phyloP scores from a whole-genome alignment of 345 rosid genomes.

The Firmiana major region DNA sequence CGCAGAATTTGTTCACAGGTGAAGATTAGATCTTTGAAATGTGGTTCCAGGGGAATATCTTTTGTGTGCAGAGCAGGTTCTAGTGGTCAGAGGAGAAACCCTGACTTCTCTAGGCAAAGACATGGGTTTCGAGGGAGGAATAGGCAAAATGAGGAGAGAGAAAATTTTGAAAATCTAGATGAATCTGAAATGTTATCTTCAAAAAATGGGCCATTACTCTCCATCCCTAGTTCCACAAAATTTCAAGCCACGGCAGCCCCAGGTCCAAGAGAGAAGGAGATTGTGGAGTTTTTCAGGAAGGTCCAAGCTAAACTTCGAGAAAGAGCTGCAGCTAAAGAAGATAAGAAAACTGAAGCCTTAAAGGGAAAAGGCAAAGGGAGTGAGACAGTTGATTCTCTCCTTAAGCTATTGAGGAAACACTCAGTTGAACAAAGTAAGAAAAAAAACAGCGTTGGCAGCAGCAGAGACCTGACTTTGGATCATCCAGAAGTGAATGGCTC shows the following conservation, averaged over 20 bases:
- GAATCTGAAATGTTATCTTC: slow-evolving; percentile 37
- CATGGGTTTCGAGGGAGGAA: slow-evolving; percentile 60
- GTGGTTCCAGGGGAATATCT: slow-evolving; percentile 29
- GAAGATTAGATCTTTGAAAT: slow-evolving; percentile 37
- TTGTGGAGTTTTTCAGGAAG: slow-evolving; percentile 81
- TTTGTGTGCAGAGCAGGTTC: slow-evolving; percentile 58
- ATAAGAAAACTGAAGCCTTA: slow-evolving; percentile 45
- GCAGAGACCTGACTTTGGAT: slow-evolving; percentile 31
- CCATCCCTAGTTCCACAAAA: slow-evolving; percentile 56
- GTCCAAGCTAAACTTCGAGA: slow-evolving; percentile 85
- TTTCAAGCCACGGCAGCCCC: slow-evolving; percentile 81
- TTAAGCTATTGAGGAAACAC: slow-evolving; percentile 77
- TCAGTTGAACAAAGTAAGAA: slow-evolving; percentile 63
- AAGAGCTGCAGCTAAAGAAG: slow-evolving; percentile 68
- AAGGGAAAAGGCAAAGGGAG: slow-evolving; percentile 58
- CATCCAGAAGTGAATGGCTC: slow-evolving; percentile 27
- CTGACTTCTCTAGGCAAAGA: slow-evolving; percentile 67
- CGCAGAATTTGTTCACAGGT: slow-evolving; percentile 26
- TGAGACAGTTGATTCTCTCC: slow-evolving; percentile 77
- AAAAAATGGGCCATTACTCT: slow-evolving; percentile 56
- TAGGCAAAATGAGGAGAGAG: slow-evolving; percentile 56
- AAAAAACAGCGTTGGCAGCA: slow-evolving; percentile 26
- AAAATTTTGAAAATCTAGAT: slow-evolving; percentile 45
- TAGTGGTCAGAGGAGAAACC: slow-evolving; percentile 61
- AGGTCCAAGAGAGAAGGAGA: slow-evolving; percentile 78